A percentile compares a stretch with the other conserved stretches of the same genome.
Evolutionary conservation across 2,329 filamentous ascomycete genomes (phyloP).

Genomic region (Atkinsonella texensis): DNA sequence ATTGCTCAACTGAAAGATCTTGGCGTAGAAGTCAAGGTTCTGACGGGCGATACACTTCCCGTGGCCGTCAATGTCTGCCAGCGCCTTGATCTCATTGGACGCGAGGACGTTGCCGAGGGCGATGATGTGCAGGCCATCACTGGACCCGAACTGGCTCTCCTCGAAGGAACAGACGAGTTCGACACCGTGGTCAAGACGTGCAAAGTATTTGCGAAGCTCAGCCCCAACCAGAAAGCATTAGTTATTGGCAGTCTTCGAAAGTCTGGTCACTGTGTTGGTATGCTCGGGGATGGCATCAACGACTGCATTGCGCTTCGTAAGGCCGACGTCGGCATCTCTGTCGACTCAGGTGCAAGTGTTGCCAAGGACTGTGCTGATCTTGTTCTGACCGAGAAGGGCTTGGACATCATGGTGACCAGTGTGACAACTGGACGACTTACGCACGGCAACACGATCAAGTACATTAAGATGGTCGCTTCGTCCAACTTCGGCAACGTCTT

Average conservation of each 20-base stretch:
- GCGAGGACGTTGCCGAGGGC: constrained; percentile 7
- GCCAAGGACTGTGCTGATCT: constrained; percentile 19
- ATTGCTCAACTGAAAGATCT: constrained; percentile 12
- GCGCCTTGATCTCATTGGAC: constrained; percentile 11
- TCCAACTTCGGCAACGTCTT: constrained; percentile 21
- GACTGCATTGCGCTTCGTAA: constrained; percentile 17
- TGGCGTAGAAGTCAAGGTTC: constrained; percentile 17
- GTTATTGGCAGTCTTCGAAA: constrained; percentile 13
- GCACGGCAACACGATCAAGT: constrained; percentile 19
- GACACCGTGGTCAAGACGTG: constrained; percentile 13
- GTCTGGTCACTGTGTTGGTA: constrained; percentile 16
- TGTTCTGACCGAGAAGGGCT: constrained; percentile 18
- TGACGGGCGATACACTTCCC: constrained; percentile 16
- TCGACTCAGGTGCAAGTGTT: constrained; percentile 17
- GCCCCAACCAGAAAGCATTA: constrained; percentile 15
- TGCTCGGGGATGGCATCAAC: constrained; percentile 20
- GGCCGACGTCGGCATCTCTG: constrained; percentile 18
- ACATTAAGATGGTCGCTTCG: constrained; percentile 20
- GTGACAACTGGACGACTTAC: constrained; percentile 15
- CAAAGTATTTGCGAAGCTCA: constrained; percentile 18
- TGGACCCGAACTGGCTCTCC: constrained; percentile 12
- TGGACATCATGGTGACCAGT: constrained; percentile 15
- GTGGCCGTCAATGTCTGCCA: constrained; percentile 19
- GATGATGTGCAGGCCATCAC: constrained; percentile 15
- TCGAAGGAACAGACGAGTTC: constrained; percentile 11